Evolutionary conservation across 441 rosid species (phyloP).

Genomic region (Gossypium davidsonii): DNA sequence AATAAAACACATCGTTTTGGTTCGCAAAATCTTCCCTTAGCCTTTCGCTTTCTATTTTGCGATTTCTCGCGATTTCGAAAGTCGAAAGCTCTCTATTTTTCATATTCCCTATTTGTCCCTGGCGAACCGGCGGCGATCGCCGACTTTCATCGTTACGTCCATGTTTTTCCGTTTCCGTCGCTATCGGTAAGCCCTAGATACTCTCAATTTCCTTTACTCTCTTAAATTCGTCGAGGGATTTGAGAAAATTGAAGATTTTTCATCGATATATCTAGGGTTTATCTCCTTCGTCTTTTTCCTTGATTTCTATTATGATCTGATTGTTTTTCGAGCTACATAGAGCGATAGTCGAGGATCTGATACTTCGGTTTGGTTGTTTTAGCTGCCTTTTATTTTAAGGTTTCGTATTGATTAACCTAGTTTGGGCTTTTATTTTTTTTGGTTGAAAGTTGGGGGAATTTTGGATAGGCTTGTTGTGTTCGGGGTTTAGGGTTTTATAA

Average conservation of each 20-base stretch:
- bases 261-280: constrained; percentile 9
- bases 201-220: background rate
- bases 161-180: background rate
- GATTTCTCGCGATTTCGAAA: background rate
- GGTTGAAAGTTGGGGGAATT: background rate
- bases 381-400: constrained; percentile 9
- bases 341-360: background rate
- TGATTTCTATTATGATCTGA: background rate
- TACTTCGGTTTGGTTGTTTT: background rate
- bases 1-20: constrained; percentile 14
- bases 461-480: background rate
- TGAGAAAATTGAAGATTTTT: background rate
- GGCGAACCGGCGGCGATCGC: constrained; percentile 23
- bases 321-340: background rate
- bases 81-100: constrained; percentile 14
- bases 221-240: background rate
- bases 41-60: background rate
- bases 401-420: constrained; percentile 14
- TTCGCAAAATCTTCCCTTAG: background rate
- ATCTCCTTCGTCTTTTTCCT: background rate
- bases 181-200: constrained; percentile 1
- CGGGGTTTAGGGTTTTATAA: constrained; percentile 25
- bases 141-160: constrained; percentile 14
- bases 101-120: constrained; percentile 12
- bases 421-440: constrained; percentile 1